These are phyloP conservation scores for Zygotorulaspora sp. DNA, from an alignment of 805 yeast genomes.

Conservation along the genomic window DNA sequence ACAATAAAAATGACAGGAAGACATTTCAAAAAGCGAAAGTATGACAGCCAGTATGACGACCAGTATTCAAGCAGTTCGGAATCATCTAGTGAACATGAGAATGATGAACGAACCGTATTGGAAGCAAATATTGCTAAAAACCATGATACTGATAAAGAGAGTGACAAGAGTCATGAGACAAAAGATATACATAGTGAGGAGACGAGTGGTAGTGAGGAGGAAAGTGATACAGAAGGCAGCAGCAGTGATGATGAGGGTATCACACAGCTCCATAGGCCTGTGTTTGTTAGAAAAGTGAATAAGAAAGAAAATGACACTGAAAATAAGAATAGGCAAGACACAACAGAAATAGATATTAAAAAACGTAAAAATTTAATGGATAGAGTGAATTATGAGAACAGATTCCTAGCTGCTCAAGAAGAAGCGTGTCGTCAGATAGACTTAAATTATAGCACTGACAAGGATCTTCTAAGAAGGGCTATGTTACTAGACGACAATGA, in stretches of 20 bases:
- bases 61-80: background rate
- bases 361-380: conserved; percentile 7
- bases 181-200: background rate
- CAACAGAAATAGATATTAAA: conserved; percentile 6
- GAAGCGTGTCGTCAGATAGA: conserved; percentile 10
- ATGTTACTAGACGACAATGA: conserved; percentile 29
- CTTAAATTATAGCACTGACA: conserved; percentile 25
- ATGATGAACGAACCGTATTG: background rate
- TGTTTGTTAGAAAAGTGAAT: conserved; percentile 18
- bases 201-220: conserved; percentile 3
- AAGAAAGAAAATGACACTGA: background rate
- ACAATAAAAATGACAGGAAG: background rate
- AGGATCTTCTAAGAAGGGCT: conserved; percentile 21
- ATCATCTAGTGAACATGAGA: conserved; percentile 4
- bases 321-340: background rate
- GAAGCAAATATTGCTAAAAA: no score
- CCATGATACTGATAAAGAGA: conserved; percentile 3
- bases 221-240: conserved; percentile 11
- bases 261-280: conserved; percentile 26
- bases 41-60: background rate
- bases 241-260: conserved; percentile 25
- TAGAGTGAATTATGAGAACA: conserved; percentile 17
- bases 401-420: conserved; percentile 11
- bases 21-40: background rate
- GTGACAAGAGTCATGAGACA: conserved; percentile 1